A percentile compares a stretch with the other conserved stretches of the same genome.
Conservation (phyloP, 2,329 filamentous ascomycete genomes). For the Fusarium anguioides region DNA sequence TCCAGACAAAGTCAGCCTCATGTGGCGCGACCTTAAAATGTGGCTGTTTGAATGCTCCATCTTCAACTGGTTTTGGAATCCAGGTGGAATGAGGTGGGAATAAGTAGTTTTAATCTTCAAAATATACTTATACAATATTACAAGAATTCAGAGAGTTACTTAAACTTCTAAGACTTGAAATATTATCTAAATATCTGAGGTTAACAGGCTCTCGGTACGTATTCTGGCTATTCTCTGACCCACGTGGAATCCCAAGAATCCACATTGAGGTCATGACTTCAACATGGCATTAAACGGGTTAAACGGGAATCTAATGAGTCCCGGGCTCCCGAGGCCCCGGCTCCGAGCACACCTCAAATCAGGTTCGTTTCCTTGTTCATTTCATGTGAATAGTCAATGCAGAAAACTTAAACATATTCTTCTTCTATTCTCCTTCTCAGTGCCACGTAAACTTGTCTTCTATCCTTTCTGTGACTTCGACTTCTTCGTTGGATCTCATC, state of each 20-base stretch:
- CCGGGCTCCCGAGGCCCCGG: conserved; percentile 25
- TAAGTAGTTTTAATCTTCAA: too few relatives aligned
- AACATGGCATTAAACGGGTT: neutral
- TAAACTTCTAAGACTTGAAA: too few relatives aligned
- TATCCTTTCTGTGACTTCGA: neutral
- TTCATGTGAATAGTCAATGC: conserved; percentile 12
- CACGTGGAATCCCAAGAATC: too few relatives aligned
- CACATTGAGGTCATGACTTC: conserved; percentile 42
- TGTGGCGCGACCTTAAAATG: conserved; percentile 38
- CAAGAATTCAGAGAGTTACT: too few relatives aligned
- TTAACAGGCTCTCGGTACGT: too few relatives aligned
- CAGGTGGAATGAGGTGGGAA: too few relatives aligned
- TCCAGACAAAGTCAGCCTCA: conserved; percentile 37
- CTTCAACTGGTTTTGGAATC: neutral
- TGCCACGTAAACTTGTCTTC: neutral
- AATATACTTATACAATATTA: too few relatives aligned
- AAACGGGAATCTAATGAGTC: conserved; percentile 22
- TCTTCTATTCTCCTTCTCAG: neutral
- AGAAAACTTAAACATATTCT: neutral
- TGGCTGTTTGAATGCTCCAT: conserved; percentile 29
- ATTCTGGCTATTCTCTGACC: too few relatives aligned
- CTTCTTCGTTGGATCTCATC: too few relatives aligned
- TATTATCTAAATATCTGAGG: too few relatives aligned
- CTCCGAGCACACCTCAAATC: neutral
- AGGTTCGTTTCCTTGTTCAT: conserved; percentile 11